Percentiles rank a stretch among this genome's conserved stretches.
These are phyloP conservation scores for Torulaspora maleeae DNA, from an alignment of 805 yeast genomes.

Conservation along the genomic window DNA sequence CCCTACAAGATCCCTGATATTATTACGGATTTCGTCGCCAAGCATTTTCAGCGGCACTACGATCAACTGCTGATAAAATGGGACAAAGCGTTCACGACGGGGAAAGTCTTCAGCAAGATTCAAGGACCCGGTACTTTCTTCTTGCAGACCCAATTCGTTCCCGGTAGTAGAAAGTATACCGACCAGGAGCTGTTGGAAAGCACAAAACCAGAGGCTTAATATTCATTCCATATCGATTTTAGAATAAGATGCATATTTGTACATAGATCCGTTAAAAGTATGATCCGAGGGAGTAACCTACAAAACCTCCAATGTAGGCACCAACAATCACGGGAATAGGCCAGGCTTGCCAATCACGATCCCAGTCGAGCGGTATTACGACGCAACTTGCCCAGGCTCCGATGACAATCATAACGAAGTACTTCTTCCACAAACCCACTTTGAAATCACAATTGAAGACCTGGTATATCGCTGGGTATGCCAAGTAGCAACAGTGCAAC, in stretches of 20 bases:
- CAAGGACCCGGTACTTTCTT: constrained; percentile 34
- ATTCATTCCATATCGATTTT: constrained; percentile 8
- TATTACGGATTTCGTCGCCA: constrained; percentile 4
- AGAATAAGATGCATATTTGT: constrained; percentile 8
- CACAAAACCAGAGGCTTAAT: constrained; percentile 1
- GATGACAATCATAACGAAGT: constrained; percentile 36
- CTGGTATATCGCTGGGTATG: constrained; percentile 60
- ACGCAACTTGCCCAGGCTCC: constrained; percentile 93
- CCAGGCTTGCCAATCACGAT: constrained; percentile 94
- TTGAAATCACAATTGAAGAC: constrained; percentile 49
- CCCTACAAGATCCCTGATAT: constrained; percentile 8
- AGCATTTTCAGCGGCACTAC: constrained; percentile 6
- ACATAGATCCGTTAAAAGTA: constrained; percentile 20
- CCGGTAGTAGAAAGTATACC: constrained; percentile 12
- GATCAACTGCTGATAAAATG: constrained; percentile 15
- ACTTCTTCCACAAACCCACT: constrained; percentile 41
- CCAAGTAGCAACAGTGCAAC: constrained; percentile 54
- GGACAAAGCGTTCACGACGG: constrained; percentile 15
- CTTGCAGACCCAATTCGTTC: constrained; percentile 22
- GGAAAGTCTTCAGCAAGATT: constrained; percentile 24
- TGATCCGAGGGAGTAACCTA: constrained; percentile 49
- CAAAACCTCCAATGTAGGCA: constrained; percentile 63
- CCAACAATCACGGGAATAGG: constrained; percentile 85
- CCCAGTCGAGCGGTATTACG: constrained; percentile 97
- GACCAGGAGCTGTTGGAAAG: constrained; percentile 12